Evolutionary conservation across 2,329 filamentous ascomycete species (phyloP), one percentile per base, ranked within the genome.

Genomic region (Ceratocystis papillata): DNA sequence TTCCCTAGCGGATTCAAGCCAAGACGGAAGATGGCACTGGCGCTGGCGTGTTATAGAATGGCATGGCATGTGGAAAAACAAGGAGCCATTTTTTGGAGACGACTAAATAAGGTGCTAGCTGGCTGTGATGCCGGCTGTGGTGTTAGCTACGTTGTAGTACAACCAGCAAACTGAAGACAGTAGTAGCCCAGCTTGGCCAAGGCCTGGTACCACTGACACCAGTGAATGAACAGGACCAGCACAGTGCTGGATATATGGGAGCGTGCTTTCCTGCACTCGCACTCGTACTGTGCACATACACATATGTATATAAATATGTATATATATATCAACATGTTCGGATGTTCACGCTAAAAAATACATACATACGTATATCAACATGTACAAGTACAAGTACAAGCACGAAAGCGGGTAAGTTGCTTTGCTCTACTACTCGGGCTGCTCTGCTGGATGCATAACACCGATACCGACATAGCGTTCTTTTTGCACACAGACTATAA

Each of bases 1-100:
- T 20, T 50, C 37, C 37, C n/a, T 50, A 50, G 48, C 48, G 48
- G 17, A 50, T 50, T 22, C 48, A 20, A 41, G 37, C 37, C 37
- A 41, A 41, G 48, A 22, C 48, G 48, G 48, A 50, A 50, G 48
- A 50, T 22, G 48, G 48, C 48, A 50, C n/a, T 20, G n/a, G 37
- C 37, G 37, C 37, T 41, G 37, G 37, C 37, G 37, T 41, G 37
- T 4, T 41, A 12, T 41, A 10, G 37, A 41, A 41, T 41, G 37
- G 48, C 20, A 50, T 50, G 48, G 48, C 48, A 50, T 22, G 6
- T 50, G 8, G 48, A 50, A 50, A 50, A 50, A 50, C 48, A 50
- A 50, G 22, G n/a, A 25, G 48, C 48, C 48, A 12, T 50, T 50
- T 50, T 50, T 41, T 41, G 37, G 10, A 15, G 37, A 41, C 37